Evolutionary conservation across 2,329 filamentous ascomycete genomes (phyloP).

Genomic region (Colletotrichum sp.): DNA sequence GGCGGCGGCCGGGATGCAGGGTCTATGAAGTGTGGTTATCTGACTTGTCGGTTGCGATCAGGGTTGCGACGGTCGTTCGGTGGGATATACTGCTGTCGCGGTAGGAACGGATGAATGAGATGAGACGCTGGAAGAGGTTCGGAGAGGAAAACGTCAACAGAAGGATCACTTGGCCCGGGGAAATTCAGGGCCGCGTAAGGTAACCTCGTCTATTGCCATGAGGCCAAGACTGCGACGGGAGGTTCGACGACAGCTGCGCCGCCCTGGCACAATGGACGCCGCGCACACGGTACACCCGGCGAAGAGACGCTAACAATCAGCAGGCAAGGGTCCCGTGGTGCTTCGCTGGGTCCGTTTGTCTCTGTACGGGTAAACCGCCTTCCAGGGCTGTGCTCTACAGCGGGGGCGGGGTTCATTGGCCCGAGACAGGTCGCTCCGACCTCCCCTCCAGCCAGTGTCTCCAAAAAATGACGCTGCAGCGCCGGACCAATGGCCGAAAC

Average conservation of each 20-base stretch:
- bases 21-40: neutral
- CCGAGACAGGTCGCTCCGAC: neutral
- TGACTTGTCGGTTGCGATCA: neutral
- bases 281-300: neutral
- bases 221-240: constrained; percentile 16
- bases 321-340: constrained; percentile 2
- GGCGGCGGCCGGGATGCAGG: neutral
- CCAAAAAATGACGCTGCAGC: neutral
- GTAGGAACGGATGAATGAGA: neutral
- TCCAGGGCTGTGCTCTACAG: neutral
- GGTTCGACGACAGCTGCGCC: neutral
- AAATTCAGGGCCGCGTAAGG: constrained; percentile 13
- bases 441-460: neutral
- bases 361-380: neutral
- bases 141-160: neutral
- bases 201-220: constrained; percentile 14
- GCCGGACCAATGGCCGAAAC: constrained; percentile 11
- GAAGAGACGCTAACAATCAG: neutral
- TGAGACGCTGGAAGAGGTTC: neutral
- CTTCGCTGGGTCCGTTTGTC: neutral
- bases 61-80: neutral
- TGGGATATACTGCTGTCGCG: neutral
- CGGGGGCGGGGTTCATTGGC: constrained; percentile 14
- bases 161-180: neutral
- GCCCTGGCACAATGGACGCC: neutral